Evolutionary conservation across 1,139 yeast genomes (phyloP), one percentile per base, ranked within the genome.

Genomic region (Geotrichum macrosporum): DNA sequence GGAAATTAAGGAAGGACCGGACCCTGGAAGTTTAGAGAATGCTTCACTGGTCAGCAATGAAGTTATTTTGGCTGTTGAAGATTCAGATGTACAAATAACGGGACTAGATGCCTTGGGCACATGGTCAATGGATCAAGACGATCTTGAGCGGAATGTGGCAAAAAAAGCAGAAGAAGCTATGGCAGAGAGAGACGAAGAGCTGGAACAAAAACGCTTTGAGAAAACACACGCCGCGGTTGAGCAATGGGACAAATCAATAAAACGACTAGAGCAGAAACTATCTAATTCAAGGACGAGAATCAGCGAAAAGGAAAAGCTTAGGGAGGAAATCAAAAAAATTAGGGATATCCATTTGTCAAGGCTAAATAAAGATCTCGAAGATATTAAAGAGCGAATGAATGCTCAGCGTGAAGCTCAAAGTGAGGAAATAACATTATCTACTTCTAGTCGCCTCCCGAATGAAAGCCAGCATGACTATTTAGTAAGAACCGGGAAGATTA

Each of bases 401-500:
- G 61, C 59, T 47, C 43, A 65, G 38, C 46, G 59, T 43, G 48
- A 53, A 36, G 46, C 37, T 4, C 35, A 31, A 47, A 48, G 54
- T 42, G 47, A 50, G 26, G 40, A 15, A 5, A 29, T 31, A n/a
- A 47, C 51, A 13, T 19, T 53, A 26, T 35, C 38, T 18, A 54
- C 55, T 1, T 64, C 63, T 15, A 72, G 62, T 12, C 62, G 67
- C 50, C 69, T 76, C 5, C 78, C 84, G 0, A 84, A 77, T 19
- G 98, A 92, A 60, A 67, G 85, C 0, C 86, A 84, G 57, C 78
- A 78, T 49, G 97, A 89, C 46, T 92, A 68, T 60, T 70, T 92
- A 53, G 77, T 92, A 0, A 72, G 98, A 54, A 89, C 89, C 0
- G 99, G 99, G 35, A 82, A 87, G 62, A 80, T 88, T 49, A 92